Base-by-base conservation (phyloP, 345 rosid species). In the Murraya paniculata region DNA sequence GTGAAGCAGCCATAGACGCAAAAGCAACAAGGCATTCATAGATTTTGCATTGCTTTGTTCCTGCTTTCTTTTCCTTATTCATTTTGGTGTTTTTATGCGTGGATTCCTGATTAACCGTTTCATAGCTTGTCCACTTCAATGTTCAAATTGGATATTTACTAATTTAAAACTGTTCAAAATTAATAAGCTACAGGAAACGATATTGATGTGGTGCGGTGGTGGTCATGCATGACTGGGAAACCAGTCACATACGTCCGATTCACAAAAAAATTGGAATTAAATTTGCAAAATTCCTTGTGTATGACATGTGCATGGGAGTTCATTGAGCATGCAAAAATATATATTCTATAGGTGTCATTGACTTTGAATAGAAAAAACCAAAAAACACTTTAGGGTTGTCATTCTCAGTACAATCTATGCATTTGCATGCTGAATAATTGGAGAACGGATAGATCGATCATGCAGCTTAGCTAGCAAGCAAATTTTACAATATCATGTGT, bases 341-440 rank as follows among this genome's bases (percentile, higher is more conserved):
- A 28, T 19, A 67, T 28, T 30, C 33, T 36, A 27, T 55, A 56
- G 25, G 0, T 65, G 75, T 66, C 67, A 36, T 83, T 81, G 82
- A 83, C 81, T 79, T 74, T 9, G 71, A 30, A 38, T 53, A 45
- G 39, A 62, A 75, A 53, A 80, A 39, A 73, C 65, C 73, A 73
- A 76, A 72, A 62, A 31, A 22, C 66, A 53, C 60, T 67, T 75
- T 67, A 35, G 78, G 81, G 64, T 71, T 75, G 82, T 81, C 75
- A 78, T 67, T 72, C 72, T 81, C 74, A 30, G n/a, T 68, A 66
- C 81, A 65, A 79, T 70, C 59, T 78, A 81, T 81, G 76, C 82
- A 62, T 72, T 73, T 36, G 19, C 77, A 11, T 67, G 68, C 45
- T 61, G 68, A 70, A 81, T 81, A 72, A 84, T 79, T 76, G 82